Percentiles rank a stretch among this genome's conserved stretches.
phyloP scores from a whole-genome alignment of 2,329 filamentous ascomycete genomes.

The Colletotrichum caudatum region DNA sequence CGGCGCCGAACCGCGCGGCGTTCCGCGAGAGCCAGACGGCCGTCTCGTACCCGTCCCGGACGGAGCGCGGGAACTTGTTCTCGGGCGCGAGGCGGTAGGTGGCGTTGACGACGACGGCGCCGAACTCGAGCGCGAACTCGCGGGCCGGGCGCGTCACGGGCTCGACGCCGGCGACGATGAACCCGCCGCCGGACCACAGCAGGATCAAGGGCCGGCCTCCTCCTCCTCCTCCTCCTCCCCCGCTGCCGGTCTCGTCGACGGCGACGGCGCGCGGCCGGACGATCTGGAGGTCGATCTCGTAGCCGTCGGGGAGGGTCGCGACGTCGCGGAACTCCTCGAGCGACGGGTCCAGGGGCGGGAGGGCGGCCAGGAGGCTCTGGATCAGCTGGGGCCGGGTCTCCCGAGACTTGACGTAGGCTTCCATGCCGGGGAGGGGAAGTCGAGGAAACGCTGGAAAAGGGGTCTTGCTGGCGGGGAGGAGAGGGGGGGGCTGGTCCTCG shows the following conservation, averaged over 20 bases:
- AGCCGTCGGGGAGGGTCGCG: slow-evolving; percentile 29
- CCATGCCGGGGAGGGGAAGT: neutral
- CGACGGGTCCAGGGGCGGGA: slow-evolving; percentile 21
- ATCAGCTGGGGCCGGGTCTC: slow-evolving; percentile 24
- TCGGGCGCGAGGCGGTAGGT: slow-evolving; percentile 66
- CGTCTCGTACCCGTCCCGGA: slow-evolving; percentile 60
- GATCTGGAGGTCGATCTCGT: slow-evolving; percentile 28
- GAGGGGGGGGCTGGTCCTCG: neutral
- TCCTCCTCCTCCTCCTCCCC: neutral
- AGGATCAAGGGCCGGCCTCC: slow-evolving; percentile 31
- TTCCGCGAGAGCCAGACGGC: slow-evolving; percentile 51
- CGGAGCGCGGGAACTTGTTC: slow-evolving; percentile 58
- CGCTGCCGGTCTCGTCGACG: neutral
- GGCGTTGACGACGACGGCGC: slow-evolving; percentile 57
- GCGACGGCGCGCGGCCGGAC: slow-evolving; percentile 22
- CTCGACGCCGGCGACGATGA: slow-evolving; percentile 36
- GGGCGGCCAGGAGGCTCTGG: slow-evolving; percentile 27
- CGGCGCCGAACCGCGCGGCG: slow-evolving; percentile 42
- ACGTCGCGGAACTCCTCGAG: slow-evolving; percentile 34
- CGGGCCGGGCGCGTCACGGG: slow-evolving; percentile 24
- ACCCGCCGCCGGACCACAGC: slow-evolving; percentile 9
- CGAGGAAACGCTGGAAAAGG: neutral
- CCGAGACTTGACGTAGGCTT: slow-evolving; percentile 14
- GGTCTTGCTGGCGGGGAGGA: too few relatives aligned
- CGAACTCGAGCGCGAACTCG: slow-evolving; percentile 42